A percentile compares a stretch with the other conserved stretches of the same genome.
Conservation (phyloP, 176 grass and related monocot species). For the Elaeis guineensis region DNA sequence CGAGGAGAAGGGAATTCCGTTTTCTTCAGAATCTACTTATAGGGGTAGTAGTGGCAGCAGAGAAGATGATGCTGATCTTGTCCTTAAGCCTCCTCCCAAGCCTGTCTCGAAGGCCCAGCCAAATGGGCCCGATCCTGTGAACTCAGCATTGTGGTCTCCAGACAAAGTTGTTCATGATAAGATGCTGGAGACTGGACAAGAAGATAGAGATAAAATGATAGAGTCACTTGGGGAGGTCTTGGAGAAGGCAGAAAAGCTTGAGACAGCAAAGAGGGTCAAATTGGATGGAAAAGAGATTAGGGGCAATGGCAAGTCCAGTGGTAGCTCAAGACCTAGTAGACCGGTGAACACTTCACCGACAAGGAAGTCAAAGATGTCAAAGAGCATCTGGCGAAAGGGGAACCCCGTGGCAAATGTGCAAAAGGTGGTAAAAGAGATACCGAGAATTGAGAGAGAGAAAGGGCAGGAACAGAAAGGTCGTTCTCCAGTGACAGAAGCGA, state of each 20-base stretch:
- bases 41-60: conserved; percentile 14
- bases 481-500: conserved; percentile 1
- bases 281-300: conserved; percentile 10
- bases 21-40: conserved; percentile 43
- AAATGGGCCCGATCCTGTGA: conserved; percentile 39
- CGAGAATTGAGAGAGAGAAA: conserved; percentile 34
- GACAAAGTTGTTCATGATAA: conserved; percentile 19
- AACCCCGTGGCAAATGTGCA: conserved; percentile 56
- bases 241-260: conserved; percentile 83
- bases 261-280: conserved; percentile 33
- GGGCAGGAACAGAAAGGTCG: conserved; percentile 7
- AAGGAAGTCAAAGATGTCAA: conserved; percentile 56
- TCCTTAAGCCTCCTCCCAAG: conserved; percentile 65
- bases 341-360: conserved; percentile 16
- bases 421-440: conserved; percentile 52
- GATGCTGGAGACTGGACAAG: conserved; percentile 20
- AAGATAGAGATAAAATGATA: conserved; percentile 60
- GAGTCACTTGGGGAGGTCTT: conserved; percentile 75
- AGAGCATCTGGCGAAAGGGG: conserved; percentile 91
- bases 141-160: conserved; percentile 23
- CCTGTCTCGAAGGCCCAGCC: conserved; percentile 25
- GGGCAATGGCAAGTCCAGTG: conserved; percentile 29
- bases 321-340: conserved; percentile 22
- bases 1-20: conserved; percentile 61
- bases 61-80: conserved; percentile 32